Percentiles rank a stretch among this genome's conserved stretches.
Conservation (phyloP, 2,329 filamentous ascomycete species). For the Alternaria hordeiaustralica region DNA sequence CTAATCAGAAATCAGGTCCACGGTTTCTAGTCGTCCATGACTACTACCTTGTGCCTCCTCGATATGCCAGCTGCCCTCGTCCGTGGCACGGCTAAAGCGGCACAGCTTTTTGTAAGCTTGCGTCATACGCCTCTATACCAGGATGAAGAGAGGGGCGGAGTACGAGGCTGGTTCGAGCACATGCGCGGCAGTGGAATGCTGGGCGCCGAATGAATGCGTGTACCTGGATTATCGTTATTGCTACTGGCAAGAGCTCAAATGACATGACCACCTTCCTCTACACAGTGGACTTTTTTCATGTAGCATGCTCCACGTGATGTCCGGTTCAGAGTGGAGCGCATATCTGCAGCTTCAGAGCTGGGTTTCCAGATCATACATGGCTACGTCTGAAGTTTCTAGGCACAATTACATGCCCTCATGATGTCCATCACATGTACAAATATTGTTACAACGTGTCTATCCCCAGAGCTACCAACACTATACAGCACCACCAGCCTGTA, state of each 20-base stretch:
- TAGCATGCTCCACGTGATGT: not conserved
- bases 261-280: not conserved
- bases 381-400: not conserved
- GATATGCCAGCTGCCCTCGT: not conserved
- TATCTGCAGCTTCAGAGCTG: not conserved
- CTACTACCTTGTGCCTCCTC: not conserved
- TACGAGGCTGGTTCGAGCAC: conserved; percentile 1
- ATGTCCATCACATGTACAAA: conserved; percentile 11
- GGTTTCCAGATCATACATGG: not conserved
- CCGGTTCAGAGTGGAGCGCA: not conserved
- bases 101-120: conserved; percentile 4
- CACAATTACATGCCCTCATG: not conserved
- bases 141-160: not conserved
- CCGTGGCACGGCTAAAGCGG: not conserved
- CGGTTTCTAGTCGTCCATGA: conserved; percentile 38
- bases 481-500: conserved; percentile 18
- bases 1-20: conserved; percentile 34
- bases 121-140: conserved; percentile 1
- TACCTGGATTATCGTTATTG: not conserved
- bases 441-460: conserved; percentile 20
- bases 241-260: conserved; percentile 4
- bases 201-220: conserved; percentile 3
- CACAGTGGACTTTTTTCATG: not conserved
- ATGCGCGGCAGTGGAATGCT: conserved; percentile 6
- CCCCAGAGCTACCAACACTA: not conserved